These are phyloP conservation scores for Dipodascopsis uninucleata DNA, from an alignment of 805 yeast genomes.

Conservation along the genomic window DNA sequence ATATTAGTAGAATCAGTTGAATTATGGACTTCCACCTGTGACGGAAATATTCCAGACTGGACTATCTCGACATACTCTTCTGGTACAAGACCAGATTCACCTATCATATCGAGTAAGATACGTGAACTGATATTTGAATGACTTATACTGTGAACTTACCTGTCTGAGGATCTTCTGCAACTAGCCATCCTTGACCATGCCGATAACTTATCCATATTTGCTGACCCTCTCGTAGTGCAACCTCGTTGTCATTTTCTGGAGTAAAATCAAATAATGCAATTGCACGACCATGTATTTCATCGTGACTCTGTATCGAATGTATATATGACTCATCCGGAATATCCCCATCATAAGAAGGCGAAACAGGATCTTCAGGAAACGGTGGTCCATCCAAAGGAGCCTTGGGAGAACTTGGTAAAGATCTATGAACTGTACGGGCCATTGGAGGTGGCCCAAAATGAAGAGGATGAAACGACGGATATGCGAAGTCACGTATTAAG, in stretches of 20 bases:
- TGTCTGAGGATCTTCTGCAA: conserved; percentile 71
- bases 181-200: conserved; percentile 98
- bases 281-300: conserved; percentile 60
- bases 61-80: conserved; percentile 78
- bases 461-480: conserved; percentile 62
- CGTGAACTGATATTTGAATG: neutral
- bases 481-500: conserved; percentile 78
- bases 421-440: conserved; percentile 5
- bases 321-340: neutral
- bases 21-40: too few relatives aligned
- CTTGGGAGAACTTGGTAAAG: neutral
- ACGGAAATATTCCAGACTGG: conserved; percentile 31
- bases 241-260: conserved; percentile 94
- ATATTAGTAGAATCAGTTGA: too few relatives aligned
- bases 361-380: too few relatives aligned
- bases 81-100: conserved; percentile 86
- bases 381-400: neutral
- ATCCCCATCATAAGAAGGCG: too few relatives aligned
- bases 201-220: conserved; percentile 78
- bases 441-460: conserved; percentile 55
- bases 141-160: conserved; percentile 37
- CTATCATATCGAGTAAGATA: conserved; percentile 4
- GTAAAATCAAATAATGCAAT: conserved; percentile 82
- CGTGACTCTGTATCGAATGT: conserved; percentile 24
- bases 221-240: conserved; percentile 75